Base-by-base conservation (phyloP, 148 eudicot species). In the Spergularia marina region DNA sequence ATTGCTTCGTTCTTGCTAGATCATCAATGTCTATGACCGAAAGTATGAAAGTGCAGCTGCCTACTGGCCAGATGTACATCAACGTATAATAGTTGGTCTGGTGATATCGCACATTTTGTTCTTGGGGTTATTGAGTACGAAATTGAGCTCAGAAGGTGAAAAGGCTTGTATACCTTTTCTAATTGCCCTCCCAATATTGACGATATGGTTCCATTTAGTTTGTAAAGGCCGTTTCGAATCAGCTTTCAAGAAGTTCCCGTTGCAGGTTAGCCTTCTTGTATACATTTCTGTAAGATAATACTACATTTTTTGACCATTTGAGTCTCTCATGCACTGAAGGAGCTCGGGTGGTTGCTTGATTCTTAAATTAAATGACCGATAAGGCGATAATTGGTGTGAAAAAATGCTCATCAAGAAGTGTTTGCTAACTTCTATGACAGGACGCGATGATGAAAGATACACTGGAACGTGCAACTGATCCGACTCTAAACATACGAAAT, bases 191-290 rank as follows among this genome's bases (percentile, higher is more conserved):
- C 97, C 98, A 39, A 55, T 94, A 25, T 65, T 94, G 81, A 91
- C 98, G 47, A 76, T 91, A 49, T 90, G 97, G 98, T 94, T 94
- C 83, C 91, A 91, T 78, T 30, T n/a, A 14, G 77, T 89, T 74
- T 94, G 98, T 88, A 90, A 94, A 82, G 97, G 96, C 0, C 95
- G 97, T 34, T 94, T 91, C 70, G 96, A 94, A 82, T 84, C 96
- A 2, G 94, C 89, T 25, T 94, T 94, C 63, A 75, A 79, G n/a
- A 85, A 49, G 59, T 89, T 86, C 72, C 96, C 98, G 9, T 80
- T 91, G 63, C 93, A 94, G 92, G 98, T 91, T 59, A 77, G 82
- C 70, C 41, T 54, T 17, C 41, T 25, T 16, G 39, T 53, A 30
- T 30, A 30, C 25, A 23, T 23, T 23, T 30, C 36, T 30, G 36